Base-by-base conservation (phyloP, 1,284 basidiomycete species). In the Takashimella koratensis region DNA sequence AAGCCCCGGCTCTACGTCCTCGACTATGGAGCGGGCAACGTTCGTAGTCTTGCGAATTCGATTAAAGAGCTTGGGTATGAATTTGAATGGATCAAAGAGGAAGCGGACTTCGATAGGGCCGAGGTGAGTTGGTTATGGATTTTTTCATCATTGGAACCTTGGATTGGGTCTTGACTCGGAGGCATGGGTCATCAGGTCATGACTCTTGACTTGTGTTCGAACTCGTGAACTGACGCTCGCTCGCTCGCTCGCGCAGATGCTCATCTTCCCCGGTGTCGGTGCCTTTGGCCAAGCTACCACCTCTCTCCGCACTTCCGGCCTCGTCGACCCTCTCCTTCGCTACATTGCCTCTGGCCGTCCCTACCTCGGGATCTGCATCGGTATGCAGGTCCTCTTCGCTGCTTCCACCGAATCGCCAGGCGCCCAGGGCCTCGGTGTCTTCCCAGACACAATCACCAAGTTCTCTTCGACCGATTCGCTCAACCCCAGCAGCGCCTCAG, bases 191-290 rank as follows among this genome's bases (percentile, higher is more conserved):
- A n/a, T n/a, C n/a, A n/a, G n/a, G n/a, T n/a, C n/a, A n/a, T n/a
- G n/a, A n/a, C n/a, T n/a, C n/a, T n/a, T n/a, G n/a, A n/a, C n/a
- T n/a, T n/a, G n/a, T n/a, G n/a, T n/a, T n/a, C n/a, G n/a, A n/a
- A n/a, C n/a, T n/a, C n/a, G n/a, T n/a, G n/a, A n/a, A n/a, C n/a
- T n/a, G n/a, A n/a, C n/a, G n/a, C n/a, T n/a, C n/a, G n/a, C n/a
- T n/a, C n/a, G n/a, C n/a, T n/a, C n/a, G n/a, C n/a, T n/a, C n/a
- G n/a, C 16, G 30, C 66, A 98, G 95, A 88, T 86, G 76, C 85
- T 99, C 68, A 82, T 99, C 66, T 98, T 99, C 73, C 96, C 96
- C 47, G 96, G 96, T n/a, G 96, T 98, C 43, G 96, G 96, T 23
- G 84, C 92, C 5, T 98, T 98, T 72, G 86, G 87, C 51, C 86